phyloP scores from a whole-genome alignment of 164 flowering plant species.

The Taxillus chinensis region DNA sequence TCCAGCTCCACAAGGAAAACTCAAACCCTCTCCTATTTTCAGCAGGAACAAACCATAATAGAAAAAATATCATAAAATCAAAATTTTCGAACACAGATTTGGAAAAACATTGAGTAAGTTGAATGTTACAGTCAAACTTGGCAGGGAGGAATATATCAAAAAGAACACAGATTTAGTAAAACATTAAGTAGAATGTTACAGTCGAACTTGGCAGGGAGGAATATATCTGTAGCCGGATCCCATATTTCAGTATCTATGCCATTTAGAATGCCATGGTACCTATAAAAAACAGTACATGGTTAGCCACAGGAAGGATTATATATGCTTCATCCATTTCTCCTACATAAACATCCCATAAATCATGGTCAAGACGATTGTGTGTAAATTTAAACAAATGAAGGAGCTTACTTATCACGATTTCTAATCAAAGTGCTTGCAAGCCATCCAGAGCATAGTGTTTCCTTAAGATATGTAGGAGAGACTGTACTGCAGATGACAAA shows the following conservation, averaged over 20 bases:
- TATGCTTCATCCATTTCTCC: not conserved
- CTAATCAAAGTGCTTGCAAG: constrained; percentile 40
- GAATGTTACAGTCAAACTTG: constrained; percentile 39
- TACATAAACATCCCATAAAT: not conserved
- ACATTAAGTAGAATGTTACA: constrained; percentile 23
- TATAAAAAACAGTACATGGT: constrained; percentile 7
- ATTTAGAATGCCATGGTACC: constrained; percentile 56
- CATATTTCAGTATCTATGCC: constrained; percentile 56
- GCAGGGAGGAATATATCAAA: constrained; percentile 29
- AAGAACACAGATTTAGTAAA: not conserved
- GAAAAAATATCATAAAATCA: too few relatives aligned
- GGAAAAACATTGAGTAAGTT: not conserved
- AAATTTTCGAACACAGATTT: not conserved
- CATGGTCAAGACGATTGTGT: too few relatives aligned
- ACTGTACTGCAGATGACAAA: constrained; percentile 47
- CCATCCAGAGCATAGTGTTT: constrained; percentile 65
- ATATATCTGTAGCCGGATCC: constrained; percentile 54
- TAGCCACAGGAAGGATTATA: not conserved
- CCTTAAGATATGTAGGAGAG: constrained; percentile 57
- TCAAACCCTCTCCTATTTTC: too few relatives aligned
- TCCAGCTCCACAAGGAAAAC: too few relatives aligned
- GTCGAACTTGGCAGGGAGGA: constrained; percentile 43
- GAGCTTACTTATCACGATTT: constrained; percentile 48
- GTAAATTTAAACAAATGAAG: not conserved
- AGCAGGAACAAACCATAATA: too few relatives aligned